Conservation (phyloP, 371 early-diverging fungal species). For the Umbelopsis sp. region DNA sequence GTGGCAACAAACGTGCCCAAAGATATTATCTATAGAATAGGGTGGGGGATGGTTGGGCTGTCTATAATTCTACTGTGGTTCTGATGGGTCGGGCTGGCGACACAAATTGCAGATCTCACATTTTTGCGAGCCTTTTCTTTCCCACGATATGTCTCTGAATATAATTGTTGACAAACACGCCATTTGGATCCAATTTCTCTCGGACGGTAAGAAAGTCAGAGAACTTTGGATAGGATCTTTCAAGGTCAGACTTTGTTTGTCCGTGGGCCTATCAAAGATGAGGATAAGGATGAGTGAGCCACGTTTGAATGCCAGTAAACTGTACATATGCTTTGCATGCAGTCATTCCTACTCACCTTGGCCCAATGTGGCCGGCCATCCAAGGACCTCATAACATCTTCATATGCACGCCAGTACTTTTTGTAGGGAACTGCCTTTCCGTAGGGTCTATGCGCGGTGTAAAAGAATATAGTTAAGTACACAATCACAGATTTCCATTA, state of each 20-base stretch:
- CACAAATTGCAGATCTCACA: not conserved
- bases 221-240: slow-evolving; percentile 68
- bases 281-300: not conserved
- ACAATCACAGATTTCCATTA: not conserved
- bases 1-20: too few relatives aligned
- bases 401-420: slow-evolving; percentile 77
- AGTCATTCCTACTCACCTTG: slow-evolving; percentile 45
- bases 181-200: slow-evolving; percentile 67
- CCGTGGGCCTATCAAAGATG: slow-evolving; percentile 55
- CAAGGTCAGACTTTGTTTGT: slow-evolving; percentile 58
- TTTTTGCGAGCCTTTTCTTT: slow-evolving; percentile 5
- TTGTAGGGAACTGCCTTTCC: slow-evolving; percentile 73
- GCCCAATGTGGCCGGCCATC: slow-evolving; percentile 90
- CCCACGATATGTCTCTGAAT: slow-evolving; percentile 65
- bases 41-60: too few relatives aligned
- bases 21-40: too few relatives aligned
- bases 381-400: slow-evolving; percentile 74
- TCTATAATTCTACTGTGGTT: too few relatives aligned
- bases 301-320: not conserved
- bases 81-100: too few relatives aligned
- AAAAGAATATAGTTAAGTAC: not conserved
- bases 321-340: not conserved
- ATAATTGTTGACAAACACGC: slow-evolving; percentile 78
- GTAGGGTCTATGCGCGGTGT: slow-evolving; percentile 60
- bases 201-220: slow-evolving; percentile 64